Evolutionary conservation across 179 eudicot species (phyloP), one percentile per base, ranked within the genome.

Genomic region (Silene coronaria): DNA sequence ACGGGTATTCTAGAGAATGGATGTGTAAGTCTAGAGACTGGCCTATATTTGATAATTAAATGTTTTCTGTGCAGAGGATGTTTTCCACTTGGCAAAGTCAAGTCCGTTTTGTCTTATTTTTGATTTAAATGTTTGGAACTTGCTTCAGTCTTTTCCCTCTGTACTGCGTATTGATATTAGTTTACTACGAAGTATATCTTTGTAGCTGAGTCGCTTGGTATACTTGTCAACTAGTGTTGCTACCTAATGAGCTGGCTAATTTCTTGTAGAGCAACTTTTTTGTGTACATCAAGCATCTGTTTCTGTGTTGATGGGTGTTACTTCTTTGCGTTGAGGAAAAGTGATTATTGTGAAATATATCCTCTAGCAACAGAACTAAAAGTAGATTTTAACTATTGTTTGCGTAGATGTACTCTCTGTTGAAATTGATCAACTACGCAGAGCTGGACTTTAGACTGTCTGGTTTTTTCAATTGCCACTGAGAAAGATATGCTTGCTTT

Each of bases 1-100:
- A 82, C 88, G 71, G 80, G 86, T 69, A 82, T 79, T 78, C 79
- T 90, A 74, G 97, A 89, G 74, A 89, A 90, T 77, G 97, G 95
- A 81, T 83, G 45, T 75, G 99, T 94, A 85, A 86, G 97, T 84
- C 67, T 68, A 76, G 38, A 42, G 36, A 57, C n/a, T 74, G 66
- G 71, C 74, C 58, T 65, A 48, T 19, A 16, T 27, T 62, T 72
- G 62, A 71, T 27, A 22, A 30, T 38, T n/a, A n/a, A 48, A 42
- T 23, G 21, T 58, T 74, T 63, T 28, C 23, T 1, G 67, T 26
- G 46, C 53, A 6, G n/a, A 23, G 17, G 60, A 53, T 53, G 11
- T 55, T 26, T 13, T n/a, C 27, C 28, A 12, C 26, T 45, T 22
- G 24, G 10, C 32, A 46, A 69, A 24, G 23, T 24, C 7, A 14